Percentiles rank a stretch among this genome's conserved stretches.
Conservation (phyloP, 2,329 filamentous ascomycete genomes). For the Scleromitrula shiraiana region DNA sequence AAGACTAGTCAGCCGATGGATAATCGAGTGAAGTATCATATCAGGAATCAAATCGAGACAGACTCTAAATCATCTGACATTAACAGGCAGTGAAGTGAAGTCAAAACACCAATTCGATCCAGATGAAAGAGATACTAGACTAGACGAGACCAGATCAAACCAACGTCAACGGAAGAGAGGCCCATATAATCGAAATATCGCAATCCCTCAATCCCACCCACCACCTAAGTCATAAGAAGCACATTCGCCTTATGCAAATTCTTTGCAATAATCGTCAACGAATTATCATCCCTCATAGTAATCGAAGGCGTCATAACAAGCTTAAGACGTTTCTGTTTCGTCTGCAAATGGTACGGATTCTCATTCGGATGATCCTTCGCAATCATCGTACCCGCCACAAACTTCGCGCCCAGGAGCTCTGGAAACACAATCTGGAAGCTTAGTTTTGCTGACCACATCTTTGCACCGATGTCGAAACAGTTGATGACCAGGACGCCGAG, state of each 20-base stretch:
- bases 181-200: too few relatives aligned
- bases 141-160: too few relatives aligned
- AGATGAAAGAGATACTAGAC: too few relatives aligned
- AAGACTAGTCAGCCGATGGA: too few relatives aligned
- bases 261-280: slow-evolving; percentile 11
- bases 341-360: slow-evolving; percentile 38
- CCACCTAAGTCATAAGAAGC: slow-evolving; percentile 21
- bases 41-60: too few relatives aligned
- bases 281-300: slow-evolving; percentile 43
- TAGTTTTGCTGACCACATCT: slow-evolving; percentile 36
- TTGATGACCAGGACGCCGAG: slow-evolving; percentile 21
- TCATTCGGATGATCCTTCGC: slow-evolving; percentile 34
- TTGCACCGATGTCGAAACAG: slow-evolving; percentile 32
- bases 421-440: slow-evolving; percentile 42
- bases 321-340: slow-evolving; percentile 43
- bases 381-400: slow-evolving; percentile 43
- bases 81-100: too few relatives aligned
- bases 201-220: too few relatives aligned
- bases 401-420: slow-evolving; percentile 38
- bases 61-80: too few relatives aligned
- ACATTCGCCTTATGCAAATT: slow-evolving; percentile 18
- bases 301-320: slow-evolving; percentile 47
- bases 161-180: neutral
- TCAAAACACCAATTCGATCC: too few relatives aligned
- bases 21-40: too few relatives aligned